These are phyloP conservation scores for Saccharomycopsis javanensis DNA, from an alignment of 805 yeast species.

Conservation along the genomic window DNA sequence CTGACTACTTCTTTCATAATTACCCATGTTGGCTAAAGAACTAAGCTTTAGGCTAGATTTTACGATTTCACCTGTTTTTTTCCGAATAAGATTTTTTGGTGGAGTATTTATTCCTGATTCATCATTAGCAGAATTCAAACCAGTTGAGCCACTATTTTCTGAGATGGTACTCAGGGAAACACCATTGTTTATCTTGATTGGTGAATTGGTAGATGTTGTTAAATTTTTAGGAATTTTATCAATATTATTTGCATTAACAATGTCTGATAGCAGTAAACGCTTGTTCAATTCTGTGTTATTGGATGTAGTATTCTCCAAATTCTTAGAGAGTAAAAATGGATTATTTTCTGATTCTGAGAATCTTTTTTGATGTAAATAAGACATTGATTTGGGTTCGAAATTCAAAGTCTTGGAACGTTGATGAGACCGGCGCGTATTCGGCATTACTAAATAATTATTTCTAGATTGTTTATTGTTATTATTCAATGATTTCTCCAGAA, in stretches of 20 bases:
- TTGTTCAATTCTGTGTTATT: constrained; percentile 12
- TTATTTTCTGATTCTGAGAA: constrained; percentile 9
- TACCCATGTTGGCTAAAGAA: constrained; percentile 24
- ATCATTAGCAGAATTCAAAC: neutral
- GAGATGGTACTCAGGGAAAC: neutral
- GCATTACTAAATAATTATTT: neutral
- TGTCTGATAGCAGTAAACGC: neutral
- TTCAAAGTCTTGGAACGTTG: neutral
- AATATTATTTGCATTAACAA: neutral
- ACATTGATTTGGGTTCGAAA: constrained; percentile 3
- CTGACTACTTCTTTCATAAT: constrained; percentile 22
- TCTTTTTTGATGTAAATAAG: constrained; percentile 6
- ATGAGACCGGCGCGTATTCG: neutral
- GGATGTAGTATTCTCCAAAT: neutral
- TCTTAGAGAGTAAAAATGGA: neutral
- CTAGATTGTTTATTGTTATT: neutral
- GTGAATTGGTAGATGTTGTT: neutral
- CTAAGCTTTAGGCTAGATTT: constrained; percentile 56
- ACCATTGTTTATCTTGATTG: neutral
- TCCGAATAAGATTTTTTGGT: constrained; percentile 42
- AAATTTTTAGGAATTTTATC: neutral
- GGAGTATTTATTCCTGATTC: constrained; percentile 22
- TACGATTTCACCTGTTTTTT: constrained; percentile 82
- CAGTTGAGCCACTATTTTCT: neutral
- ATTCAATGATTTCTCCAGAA: neutral